phyloP scores from a whole-genome alignment of 495 filamentous ascomycete species.

The Podospora bellae-mahoneyi region DNA sequence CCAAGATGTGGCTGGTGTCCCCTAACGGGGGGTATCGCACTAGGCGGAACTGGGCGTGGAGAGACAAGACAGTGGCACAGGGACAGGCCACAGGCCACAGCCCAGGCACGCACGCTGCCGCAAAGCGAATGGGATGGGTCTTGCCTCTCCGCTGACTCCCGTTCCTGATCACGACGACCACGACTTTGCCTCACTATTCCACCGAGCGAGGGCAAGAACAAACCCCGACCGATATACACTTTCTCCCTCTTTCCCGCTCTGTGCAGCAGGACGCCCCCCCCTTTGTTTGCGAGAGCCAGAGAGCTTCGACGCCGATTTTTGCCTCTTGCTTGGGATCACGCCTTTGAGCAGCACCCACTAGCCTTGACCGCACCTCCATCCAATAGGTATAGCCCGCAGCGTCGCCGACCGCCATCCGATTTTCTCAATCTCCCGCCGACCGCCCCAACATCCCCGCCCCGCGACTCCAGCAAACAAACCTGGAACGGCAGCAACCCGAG shows the following conservation, averaged over 20 bases:
- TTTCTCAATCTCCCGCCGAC: not conserved
- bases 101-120: slow-evolving; percentile 2
- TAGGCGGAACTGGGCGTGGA: slow-evolving; percentile 8
- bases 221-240: not conserved
- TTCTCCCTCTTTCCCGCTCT: not conserved
- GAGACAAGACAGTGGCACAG: slow-evolving; percentile 8
- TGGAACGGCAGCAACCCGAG: not conserved
- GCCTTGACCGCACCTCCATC: not conserved
- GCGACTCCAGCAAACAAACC: not conserved
- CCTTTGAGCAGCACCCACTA: not conserved
- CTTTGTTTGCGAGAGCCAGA: not conserved
- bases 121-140: slow-evolving; percentile 2
- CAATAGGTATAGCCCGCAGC: not conserved
- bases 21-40: not conserved
- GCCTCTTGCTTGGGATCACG: not conserved
- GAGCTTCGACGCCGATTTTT: not conserved
- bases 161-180: slow-evolving; percentile 8
- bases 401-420: not conserved
- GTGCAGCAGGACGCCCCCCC: not conserved
- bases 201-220: not conserved
- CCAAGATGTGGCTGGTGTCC: not conserved
- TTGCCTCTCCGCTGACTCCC: slow-evolving; percentile 14
- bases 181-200: not conserved
- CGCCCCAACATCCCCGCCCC: not conserved
- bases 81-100: not conserved